Conservation (phyloP, 1,284 basidiomycete genomes). For the Boletus smithii region DNA sequence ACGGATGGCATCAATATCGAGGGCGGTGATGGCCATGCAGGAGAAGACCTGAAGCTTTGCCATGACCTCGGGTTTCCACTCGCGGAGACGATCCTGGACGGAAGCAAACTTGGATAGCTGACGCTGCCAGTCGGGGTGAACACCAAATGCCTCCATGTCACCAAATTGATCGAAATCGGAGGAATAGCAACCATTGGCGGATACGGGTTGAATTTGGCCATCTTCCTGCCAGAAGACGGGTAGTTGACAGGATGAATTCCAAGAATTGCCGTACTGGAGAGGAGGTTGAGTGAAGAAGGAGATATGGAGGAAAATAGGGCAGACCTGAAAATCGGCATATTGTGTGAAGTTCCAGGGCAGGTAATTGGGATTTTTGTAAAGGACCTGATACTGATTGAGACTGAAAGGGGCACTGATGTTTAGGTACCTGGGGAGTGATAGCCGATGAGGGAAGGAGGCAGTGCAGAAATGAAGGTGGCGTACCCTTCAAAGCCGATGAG, state of each 20-base stretch:
- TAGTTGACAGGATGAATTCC: slow-evolving; percentile 70
- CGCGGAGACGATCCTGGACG: slow-evolving; percentile 88
- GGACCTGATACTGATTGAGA: slow-evolving; percentile 66
- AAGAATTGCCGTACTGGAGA: slow-evolving; percentile 57
- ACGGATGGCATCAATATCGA: slow-evolving; percentile 90
- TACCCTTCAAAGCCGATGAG: slow-evolving; percentile 81
- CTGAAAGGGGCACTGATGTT: slow-evolving; percentile 80
- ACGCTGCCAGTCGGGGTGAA: slow-evolving; percentile 91
- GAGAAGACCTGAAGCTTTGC: slow-evolving; percentile 73
- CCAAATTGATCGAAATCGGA: slow-evolving; percentile 93
- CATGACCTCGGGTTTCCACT: slow-evolving; percentile 80
- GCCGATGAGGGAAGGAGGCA: slow-evolving; percentile 15
- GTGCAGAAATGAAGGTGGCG: slow-evolving; percentile 17
- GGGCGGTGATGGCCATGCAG: slow-evolving; percentile 80
- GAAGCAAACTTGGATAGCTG: slow-evolving; percentile 92
- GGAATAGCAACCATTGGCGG: slow-evolving; percentile 60
- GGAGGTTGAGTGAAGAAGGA: neutral
- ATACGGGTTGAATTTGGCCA: slow-evolving; percentile 59
- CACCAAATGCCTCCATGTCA: slow-evolving; percentile 94
- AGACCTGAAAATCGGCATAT: slow-evolving; percentile 78
- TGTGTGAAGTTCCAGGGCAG: slow-evolving; percentile 81
- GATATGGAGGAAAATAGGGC: slow-evolving; percentile 6
- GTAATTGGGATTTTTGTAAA: slow-evolving; percentile 77
- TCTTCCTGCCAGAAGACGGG: slow-evolving; percentile 79
- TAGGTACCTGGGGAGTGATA: slow-evolving; percentile 50